Conservation (phyloP, 352 stramenopile genomes). For the Aphanomyces stellatus region DNA sequence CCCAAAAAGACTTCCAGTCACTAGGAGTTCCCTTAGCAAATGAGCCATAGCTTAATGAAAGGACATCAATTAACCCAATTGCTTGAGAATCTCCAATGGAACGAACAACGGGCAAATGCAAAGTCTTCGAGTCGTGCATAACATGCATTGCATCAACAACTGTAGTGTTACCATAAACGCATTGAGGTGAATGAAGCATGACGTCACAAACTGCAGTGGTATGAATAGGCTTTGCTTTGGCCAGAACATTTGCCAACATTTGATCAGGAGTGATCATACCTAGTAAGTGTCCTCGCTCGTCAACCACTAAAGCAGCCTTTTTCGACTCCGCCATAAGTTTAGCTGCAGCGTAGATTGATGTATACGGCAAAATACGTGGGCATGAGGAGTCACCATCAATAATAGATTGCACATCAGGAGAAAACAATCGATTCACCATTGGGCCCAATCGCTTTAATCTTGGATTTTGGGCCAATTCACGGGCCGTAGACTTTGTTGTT, state of each 20-base stretch:
- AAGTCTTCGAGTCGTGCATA: constrained; percentile 83
- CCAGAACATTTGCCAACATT: constrained; percentile 94
- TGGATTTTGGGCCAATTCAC: constrained; percentile 5
- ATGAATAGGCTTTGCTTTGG: constrained; percentile 86
- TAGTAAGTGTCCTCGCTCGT: constrained; percentile 88
- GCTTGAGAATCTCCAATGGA: constrained; percentile 52
- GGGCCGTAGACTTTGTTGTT: constrained; percentile 48
- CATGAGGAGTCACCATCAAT: constrained; percentile 71
- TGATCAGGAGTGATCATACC: constrained; percentile 97
- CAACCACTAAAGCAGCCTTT: constrained; percentile 93
- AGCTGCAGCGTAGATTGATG: constrained; percentile 89
- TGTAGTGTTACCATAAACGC: constrained; percentile 51
- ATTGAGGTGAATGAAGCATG: constrained; percentile 70
- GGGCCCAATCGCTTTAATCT: constrained; percentile 58
- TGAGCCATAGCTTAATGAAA: constrained; percentile 81
- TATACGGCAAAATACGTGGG: constrained; percentile 74
- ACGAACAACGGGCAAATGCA: constrained; percentile 77
- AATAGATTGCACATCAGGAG: constrained; percentile 75
- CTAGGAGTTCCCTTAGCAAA: constrained; percentile 82
- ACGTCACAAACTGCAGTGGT: constrained; percentile 90
- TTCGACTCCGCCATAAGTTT: constrained; percentile 90
- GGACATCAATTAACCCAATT: constrained; percentile 77
- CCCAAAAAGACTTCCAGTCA: constrained; percentile 87
- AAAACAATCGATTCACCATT: constrained; percentile 86
- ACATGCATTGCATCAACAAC: constrained; percentile 84